Evolutionary conservation across 345 rosid species (phyloP).

Genomic region (Cardamine chenopodiifolia): DNA sequence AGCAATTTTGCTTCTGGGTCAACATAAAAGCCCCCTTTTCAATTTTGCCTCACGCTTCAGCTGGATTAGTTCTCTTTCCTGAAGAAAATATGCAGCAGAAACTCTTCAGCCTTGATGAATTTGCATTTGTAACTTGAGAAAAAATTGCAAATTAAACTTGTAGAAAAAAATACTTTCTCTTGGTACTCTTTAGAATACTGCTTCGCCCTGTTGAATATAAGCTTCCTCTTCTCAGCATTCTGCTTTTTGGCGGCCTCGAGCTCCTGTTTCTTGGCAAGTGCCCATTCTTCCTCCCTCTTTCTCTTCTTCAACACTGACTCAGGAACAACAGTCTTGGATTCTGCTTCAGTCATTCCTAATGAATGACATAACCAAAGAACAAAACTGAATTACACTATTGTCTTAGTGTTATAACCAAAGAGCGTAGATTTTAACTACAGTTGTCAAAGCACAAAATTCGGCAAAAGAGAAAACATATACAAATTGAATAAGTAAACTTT

Average conservation of each 20-base stretch:
- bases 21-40: slow-evolving; percentile 69
- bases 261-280: slow-evolving; percentile 53
- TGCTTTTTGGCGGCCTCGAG: slow-evolving; percentile 49
- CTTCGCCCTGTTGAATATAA: slow-evolving; percentile 58
- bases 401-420: not conserved
- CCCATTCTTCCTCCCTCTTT: slow-evolving; percentile 60
- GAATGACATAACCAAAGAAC: not conserved
- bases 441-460: not conserved
- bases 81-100: slow-evolving; percentile 3
- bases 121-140: not conserved
- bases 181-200: slow-evolving; percentile 56
- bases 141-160: not conserved
- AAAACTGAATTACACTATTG: not conserved
- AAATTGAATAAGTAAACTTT: not conserved
- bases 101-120: not conserved
- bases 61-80: slow-evolving; percentile 59
- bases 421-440: not conserved
- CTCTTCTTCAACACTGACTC: slow-evolving; percentile 63
- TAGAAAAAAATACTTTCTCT: slow-evolving; percentile 44
- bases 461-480: not conserved
- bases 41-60: slow-evolving; percentile 75
- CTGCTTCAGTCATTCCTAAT: slow-evolving; percentile 54
- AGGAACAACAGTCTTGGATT: slow-evolving; percentile 51
- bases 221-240: slow-evolving; percentile 51
- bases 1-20: slow-evolving; percentile 72